phyloP scores from a whole-genome alignment of 2,329 filamentous ascomycete species.

The Fusarium torulosum region DNA sequence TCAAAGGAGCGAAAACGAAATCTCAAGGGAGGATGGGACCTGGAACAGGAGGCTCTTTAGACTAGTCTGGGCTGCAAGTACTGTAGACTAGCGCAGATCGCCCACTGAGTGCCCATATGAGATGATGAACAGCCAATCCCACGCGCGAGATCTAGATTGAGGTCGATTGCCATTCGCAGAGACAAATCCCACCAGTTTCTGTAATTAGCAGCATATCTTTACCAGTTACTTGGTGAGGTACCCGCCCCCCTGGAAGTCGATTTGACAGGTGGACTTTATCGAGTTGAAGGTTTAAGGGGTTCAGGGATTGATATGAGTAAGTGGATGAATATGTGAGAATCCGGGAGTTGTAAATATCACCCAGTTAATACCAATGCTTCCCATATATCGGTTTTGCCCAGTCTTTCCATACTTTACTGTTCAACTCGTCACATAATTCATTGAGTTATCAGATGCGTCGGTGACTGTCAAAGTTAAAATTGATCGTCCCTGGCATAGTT shows the following conservation, averaged over 20 bases:
- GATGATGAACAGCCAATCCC: conserved; percentile 26
- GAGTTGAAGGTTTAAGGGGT: background rate
- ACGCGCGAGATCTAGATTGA: conserved; percentile 33
- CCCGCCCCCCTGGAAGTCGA: conserved; percentile 34
- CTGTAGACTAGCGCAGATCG: conserved; percentile 20
- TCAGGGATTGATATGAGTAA: background rate
- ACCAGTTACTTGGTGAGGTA: background rate
- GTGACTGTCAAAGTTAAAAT: background rate
- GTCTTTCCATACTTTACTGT: background rate
- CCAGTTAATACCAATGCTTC: too few relatives aligned
- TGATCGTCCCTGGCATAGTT: background rate
- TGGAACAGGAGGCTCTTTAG: conserved; percentile 27
- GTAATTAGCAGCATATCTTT: conserved; percentile 18
- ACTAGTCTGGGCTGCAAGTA: conserved; percentile 9
- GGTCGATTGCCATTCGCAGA: conserved; percentile 28
- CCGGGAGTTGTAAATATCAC: too few relatives aligned
- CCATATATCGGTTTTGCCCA: too few relatives aligned
- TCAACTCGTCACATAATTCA: background rate
- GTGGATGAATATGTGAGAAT: background rate
- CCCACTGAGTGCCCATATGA: conserved; percentile 22
- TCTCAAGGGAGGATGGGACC: conserved; percentile 4
- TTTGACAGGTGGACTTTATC: conserved; percentile 22
- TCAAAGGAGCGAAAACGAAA: conserved; percentile 16
- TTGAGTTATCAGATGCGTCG: background rate
- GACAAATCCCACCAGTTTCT: background rate